A percentile compares a stretch with the other conserved stretches of the same genome.
These are phyloP conservation scores for Shiraia bambusicola DNA, from an alignment of 2,329 filamentous ascomycete genomes.

Conservation along the genomic window DNA sequence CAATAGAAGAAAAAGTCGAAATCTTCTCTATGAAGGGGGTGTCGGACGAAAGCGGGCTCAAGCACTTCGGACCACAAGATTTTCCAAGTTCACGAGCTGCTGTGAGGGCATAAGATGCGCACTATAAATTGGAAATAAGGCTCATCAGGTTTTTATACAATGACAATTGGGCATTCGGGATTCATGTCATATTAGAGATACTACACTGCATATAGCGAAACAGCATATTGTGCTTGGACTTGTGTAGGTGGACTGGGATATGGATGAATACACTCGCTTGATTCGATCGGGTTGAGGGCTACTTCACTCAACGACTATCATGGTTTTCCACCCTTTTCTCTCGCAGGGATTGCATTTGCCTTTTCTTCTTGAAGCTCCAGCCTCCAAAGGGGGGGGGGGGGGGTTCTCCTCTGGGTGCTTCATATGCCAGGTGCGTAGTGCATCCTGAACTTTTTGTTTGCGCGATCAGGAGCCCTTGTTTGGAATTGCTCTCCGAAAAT, in stretches of 20 bases:
- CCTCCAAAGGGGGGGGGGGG: no score
- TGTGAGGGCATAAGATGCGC: constrained; percentile 2
- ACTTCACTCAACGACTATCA: no score
- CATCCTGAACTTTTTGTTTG: constrained; percentile 87
- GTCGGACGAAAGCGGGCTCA: constrained; percentile 12
- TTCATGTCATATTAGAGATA: constrained; percentile 8
- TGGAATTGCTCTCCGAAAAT: constrained; percentile 86
- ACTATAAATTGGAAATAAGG: not conserved
- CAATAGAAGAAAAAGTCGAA: constrained; percentile 38
- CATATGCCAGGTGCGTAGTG: constrained; percentile 67
- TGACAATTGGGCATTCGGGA: constrained; percentile 1
- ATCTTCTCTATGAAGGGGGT: constrained; percentile 19
- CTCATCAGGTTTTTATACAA: not conserved
- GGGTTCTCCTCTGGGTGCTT: not conserved
- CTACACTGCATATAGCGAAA: constrained; percentile 16
- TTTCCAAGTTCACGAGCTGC: constrained; percentile 14
- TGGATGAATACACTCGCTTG: no score
- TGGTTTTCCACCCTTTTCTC: no score
- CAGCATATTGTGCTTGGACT: constrained; percentile 3
- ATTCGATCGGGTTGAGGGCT: no score
- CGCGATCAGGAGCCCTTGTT: constrained; percentile 77
- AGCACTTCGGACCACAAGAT: constrained; percentile 28
- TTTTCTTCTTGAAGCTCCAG: no score
- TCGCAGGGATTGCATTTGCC: no score
- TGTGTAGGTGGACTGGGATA: constrained; percentile 14